Evolutionary conservation across 345 rosid species (phyloP), one percentile per base, ranked within the genome.

Genomic region (Erodium maritimum): DNA sequence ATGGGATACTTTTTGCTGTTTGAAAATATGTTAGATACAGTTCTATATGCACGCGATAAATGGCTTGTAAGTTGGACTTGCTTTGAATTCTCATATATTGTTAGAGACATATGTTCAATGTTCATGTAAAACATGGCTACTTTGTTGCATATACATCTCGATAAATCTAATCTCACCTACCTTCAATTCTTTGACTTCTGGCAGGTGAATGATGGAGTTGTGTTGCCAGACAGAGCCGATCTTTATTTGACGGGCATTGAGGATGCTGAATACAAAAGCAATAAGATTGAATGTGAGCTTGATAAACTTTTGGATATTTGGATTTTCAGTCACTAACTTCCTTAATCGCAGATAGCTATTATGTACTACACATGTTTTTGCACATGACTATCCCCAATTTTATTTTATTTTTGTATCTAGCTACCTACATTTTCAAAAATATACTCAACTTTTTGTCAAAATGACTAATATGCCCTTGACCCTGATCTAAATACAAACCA

Each of bases 1-100:
- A 94, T 90, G 99, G 99, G 97, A 19, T 94, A 94, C 74, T 94
- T 94, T 75, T 69, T 94, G 66, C 69, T 94, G 78, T 94, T 80
- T 58, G 99, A 94, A 79, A 94, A 94, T 60, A 94, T 94, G 99
- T 69, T 94, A 65, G 74, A 90, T 59, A 82, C 96, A 8, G 95
- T 90, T 69, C 68, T 94, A 54, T 94, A 87, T 65, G 96, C 99
- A 4, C 95, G 97, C 20, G 79, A 94, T 72, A 94, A 94, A 74
- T 94, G 99, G 99, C 97, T 94, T 57, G 97, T 94, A 71, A 82
- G 99, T 82, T 22, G 54, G 21, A 10, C 9, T 22, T 56, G 4
- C 55, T 17, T 53, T 61, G 9, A 29, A 29, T 29, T 6, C 9
- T 29, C 37, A 29, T 29, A 29, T 29, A 1, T 29, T 29, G 37